Evolutionary conservation across 208 protist genomes (phyloP).

Genomic region (Crithidia bombi): DNA sequence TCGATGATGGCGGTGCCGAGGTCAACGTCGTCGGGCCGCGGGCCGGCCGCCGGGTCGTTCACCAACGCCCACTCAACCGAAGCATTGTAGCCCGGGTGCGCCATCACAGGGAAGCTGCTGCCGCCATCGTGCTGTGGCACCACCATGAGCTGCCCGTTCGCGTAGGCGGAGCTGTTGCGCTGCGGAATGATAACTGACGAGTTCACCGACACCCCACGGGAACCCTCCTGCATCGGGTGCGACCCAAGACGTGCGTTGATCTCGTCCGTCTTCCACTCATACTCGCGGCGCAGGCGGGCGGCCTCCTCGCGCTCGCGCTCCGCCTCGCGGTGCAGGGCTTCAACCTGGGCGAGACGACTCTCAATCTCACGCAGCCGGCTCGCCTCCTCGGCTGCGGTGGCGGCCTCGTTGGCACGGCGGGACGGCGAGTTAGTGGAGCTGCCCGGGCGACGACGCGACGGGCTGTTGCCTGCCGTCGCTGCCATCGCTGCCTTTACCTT

Average conservation of each 20-base stretch:
- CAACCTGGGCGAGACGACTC: conserved; percentile 63
- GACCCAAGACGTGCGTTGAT: conserved; percentile 27
- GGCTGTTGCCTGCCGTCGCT: conserved; percentile 18
- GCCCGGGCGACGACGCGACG: conserved; percentile 20
- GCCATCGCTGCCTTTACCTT: conserved; percentile 48
- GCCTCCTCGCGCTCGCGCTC: conserved; percentile 66
- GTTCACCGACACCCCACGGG: conserved; percentile 39
- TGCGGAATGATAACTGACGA: conserved; percentile 27
- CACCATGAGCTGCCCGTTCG: conserved; percentile 29
- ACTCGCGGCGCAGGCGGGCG: conserved; percentile 59
- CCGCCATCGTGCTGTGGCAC: conserved; percentile 28
- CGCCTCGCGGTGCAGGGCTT: conserved; percentile 70
- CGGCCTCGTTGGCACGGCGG: conserved; percentile 25
- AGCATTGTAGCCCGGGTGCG: neutral
- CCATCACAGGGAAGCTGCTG: conserved; percentile 18
- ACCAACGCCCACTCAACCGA: conserved; percentile 24
- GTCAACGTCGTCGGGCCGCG: conserved; percentile 50
- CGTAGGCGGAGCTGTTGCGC: conserved; percentile 17
- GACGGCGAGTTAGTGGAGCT: conserved; percentile 20
- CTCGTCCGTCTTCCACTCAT: conserved; percentile 58
- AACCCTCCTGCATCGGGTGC: conserved; percentile 23
- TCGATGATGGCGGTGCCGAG: conserved; percentile 58
- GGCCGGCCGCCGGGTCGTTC: conserved; percentile 21
- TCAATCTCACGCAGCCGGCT: conserved; percentile 74
- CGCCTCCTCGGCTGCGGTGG: conserved; percentile 42